A percentile compares a stretch with the other conserved stretches of the same genome.
These are phyloP conservation scores for Coniophora puteana DNA, from an alignment of 1,284 basidiomycete genomes.

Conservation along the genomic window DNA sequence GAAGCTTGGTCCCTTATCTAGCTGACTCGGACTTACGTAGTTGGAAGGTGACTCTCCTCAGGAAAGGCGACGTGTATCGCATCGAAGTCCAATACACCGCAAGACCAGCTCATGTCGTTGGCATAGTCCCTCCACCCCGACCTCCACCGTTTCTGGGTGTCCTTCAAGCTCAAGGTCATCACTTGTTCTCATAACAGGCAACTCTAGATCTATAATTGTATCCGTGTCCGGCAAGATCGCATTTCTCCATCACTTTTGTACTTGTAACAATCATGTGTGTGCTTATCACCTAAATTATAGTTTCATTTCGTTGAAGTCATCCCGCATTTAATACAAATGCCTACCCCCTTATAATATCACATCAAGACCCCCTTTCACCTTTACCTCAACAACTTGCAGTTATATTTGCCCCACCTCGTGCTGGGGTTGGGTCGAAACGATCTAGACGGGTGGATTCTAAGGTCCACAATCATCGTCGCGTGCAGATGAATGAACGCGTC, in stretches of 20 bases:
- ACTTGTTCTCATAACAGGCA: constrained; percentile 24
- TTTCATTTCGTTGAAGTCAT: too few relatives aligned
- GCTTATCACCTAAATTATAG: too few relatives aligned
- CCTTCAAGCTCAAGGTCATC: constrained; percentile 38
- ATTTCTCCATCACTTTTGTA: constrained; percentile 18
- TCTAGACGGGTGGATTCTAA: too few relatives aligned
- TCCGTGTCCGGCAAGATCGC: constrained; percentile 8
- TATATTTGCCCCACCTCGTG: too few relatives aligned
- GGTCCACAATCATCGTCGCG: too few relatives aligned
- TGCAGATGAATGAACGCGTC: too few relatives aligned
- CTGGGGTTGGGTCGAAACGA: too few relatives aligned
- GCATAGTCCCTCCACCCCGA: constrained; percentile 39
- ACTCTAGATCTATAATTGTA: constrained; percentile 28
- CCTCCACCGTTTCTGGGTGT: constrained; percentile 67
- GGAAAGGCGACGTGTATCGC: constrained; percentile 56
- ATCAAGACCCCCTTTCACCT: too few relatives aligned
- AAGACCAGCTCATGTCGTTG: constrained; percentile 54
- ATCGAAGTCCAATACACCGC: constrained; percentile 68
- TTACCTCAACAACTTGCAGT: too few relatives aligned
- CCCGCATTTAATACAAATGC: too few relatives aligned
- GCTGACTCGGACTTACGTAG: constrained; percentile 31
- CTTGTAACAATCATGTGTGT: too few relatives aligned
- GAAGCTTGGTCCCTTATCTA: constrained; percentile 4
- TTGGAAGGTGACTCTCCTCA: constrained; percentile 64
- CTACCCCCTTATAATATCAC: too few relatives aligned